Conservation (phyloP, 805 yeast species). For the Yueomyces sp. region DNA sequence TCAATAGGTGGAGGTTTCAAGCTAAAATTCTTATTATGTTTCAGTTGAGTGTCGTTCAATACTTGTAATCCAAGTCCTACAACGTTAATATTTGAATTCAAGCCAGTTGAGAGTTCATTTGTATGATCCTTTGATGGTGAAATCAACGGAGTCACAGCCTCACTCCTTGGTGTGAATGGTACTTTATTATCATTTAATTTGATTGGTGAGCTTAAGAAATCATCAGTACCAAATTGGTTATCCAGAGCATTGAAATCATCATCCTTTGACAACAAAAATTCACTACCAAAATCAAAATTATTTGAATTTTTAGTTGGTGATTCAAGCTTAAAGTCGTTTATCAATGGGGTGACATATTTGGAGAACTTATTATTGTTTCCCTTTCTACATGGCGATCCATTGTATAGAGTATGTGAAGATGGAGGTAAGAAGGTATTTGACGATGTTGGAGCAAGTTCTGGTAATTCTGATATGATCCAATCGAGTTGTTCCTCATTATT, state of each 20-base stretch:
- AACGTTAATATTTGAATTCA: background rate
- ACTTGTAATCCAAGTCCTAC: slow-evolving; percentile 9
- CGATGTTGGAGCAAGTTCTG: background rate
- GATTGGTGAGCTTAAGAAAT: background rate
- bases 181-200: background rate
- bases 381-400: slow-evolving; percentile 6
- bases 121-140: background rate
- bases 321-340: background rate
- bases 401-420: background rate
- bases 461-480: background rate
- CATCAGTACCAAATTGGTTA: background rate
- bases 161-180: background rate
- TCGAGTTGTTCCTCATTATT: background rate
- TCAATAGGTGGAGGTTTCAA: slow-evolving; percentile 10
- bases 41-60: background rate
- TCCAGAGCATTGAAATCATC: background rate
- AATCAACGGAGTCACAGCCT: background rate
- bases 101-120: background rate
- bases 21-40: background rate
- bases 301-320: background rate
- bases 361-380: background rate
- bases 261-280: background rate
- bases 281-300: background rate
- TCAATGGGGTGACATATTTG: background rate
- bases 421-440: background rate